These are phyloP conservation scores for Alnus glutinosa DNA, from an alignment of 306 rosid species.

Conservation along the genomic window DNA sequence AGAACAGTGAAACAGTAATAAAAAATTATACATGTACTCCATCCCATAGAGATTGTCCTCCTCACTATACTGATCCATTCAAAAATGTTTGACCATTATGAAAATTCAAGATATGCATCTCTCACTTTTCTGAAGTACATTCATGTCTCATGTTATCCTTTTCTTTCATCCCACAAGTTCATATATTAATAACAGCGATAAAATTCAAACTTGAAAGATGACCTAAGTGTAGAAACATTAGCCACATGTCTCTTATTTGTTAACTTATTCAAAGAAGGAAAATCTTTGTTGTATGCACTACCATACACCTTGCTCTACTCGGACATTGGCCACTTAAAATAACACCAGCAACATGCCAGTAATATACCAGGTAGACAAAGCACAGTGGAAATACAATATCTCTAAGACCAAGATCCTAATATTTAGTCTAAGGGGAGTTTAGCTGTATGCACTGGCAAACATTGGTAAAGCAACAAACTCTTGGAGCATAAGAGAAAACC, in stretches of 20 bases:
- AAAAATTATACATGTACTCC: not conserved
- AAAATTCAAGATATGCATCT: not conserved
- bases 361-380: not conserved
- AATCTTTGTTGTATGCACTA: not conserved
- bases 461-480: slow-evolving; percentile 19
- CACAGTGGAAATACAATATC: not conserved
- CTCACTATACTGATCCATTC: not conserved
- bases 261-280: not conserved
- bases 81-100: not conserved
- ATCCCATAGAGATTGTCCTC: not conserved
- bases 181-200: not conserved
- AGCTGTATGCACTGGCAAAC: slow-evolving; percentile 18
- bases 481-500: slow-evolving; percentile 21
- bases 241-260: slow-evolving; percentile 12
- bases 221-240: not conserved
- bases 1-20: not conserved
- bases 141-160: not conserved
- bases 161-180: not conserved
- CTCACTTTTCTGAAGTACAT: not conserved
- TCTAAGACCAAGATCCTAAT: not conserved
- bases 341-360: slow-evolving; percentile 18
- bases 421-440: not conserved
- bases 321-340: slow-evolving; percentile 17
- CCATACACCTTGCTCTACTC: slow-evolving; percentile 20
- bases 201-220: not conserved